A percentile compares a stretch with the other conserved stretches of the same genome.
Conservation (phyloP, 1,284 basidiomycete species). For the Ganoderma sinense region DNA sequence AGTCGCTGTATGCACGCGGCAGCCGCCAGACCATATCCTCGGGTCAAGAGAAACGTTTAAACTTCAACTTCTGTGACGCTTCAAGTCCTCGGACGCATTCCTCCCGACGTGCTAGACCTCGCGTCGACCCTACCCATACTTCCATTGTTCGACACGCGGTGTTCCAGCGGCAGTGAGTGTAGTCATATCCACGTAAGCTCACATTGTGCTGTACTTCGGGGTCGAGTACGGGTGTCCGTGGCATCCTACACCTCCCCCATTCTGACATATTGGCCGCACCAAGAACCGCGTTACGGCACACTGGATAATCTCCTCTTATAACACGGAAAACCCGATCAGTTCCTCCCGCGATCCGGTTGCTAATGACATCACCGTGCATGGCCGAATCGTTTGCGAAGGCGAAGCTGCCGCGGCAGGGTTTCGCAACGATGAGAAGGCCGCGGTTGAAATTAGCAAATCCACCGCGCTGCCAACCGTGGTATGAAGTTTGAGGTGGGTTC, state of each 20-base stretch:
- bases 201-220: background rate
- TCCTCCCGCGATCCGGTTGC: background rate
- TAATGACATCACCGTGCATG: background rate
- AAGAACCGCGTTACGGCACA: background rate
- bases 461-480: background rate
- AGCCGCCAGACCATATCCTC: background rate
- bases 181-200: background rate
- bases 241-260: background rate
- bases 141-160: background rate
- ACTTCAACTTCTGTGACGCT: background rate
- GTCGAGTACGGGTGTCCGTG: background rate
- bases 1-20: background rate
- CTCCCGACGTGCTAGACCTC: background rate
- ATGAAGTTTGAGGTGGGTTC: constrained; percentile 2
- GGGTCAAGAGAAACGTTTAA: background rate
- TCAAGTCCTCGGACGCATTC: background rate
- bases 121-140: background rate
- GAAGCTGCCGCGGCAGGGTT: background rate
- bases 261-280: background rate
- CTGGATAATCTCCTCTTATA: background rate
- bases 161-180: background rate
- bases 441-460: constrained; percentile 1
- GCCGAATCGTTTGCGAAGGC: background rate
- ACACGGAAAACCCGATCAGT: background rate
- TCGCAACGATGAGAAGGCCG: constrained; percentile 6